Evolutionary conservation across 176 grass and related monocot species (phyloP), one percentile per base, ranked within the genome.

Genomic region (Musa schizocarpa): DNA sequence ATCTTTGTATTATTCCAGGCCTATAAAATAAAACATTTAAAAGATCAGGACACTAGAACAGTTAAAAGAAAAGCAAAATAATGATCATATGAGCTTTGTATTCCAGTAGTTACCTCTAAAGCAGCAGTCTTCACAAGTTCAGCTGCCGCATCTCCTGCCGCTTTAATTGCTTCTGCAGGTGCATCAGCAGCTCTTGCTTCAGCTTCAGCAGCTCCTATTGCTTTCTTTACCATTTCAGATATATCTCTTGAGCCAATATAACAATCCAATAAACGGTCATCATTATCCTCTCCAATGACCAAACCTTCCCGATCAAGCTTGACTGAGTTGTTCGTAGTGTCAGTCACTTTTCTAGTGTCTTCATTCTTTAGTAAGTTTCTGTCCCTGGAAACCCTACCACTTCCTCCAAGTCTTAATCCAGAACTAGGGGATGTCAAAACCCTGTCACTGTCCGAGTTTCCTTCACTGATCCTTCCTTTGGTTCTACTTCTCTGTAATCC

Each of bases 131-230:
- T 91, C 52, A 99, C 95, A 87, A 99, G 84, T 81, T 99, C 95
- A 0, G 95, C 95, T 66, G 95, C 95, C 78, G 95, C 95, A 89
- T 99, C 95, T 66, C 90, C 95, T 72, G 90, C 95, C 50, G 95
- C 95, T 89, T 94, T 91, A 27, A 93, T 82, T 78, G 95, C 95
- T 63, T 99, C 95, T 69, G 79, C 71, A 67, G 95, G 88, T 63
- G 88, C 95, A 80, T 87, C 83, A 76, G 88, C 90, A 69, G 82
- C 72, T 77, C 80, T 89, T 48, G 95, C 95, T 81, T 99, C 95
- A 56, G 80, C 81, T 79, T 94, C 95, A 66, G 95, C 95, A 71
- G 95, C 90, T 87, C 76, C 83, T 70, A 87, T 89, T 69, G 95
- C 90, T 85, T 85, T 99, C 80, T 87, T 85, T 69, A 99, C 95